Base-by-base conservation (phyloP, 805 yeast species). In the Wilhelminamyces savonicus region DNA sequence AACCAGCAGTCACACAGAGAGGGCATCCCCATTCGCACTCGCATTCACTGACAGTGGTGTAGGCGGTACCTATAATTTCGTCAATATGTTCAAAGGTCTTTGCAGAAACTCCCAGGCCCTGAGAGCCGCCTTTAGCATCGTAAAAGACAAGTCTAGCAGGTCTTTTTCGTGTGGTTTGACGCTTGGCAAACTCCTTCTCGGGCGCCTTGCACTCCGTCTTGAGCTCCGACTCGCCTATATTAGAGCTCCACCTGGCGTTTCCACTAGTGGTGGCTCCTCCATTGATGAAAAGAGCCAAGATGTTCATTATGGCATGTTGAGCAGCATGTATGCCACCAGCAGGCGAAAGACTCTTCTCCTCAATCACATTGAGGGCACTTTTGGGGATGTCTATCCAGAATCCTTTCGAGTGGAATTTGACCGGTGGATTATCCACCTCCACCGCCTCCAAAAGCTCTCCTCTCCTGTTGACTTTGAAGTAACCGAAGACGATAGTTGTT, bases 311-410 rank as follows among this genome's bases (percentile, higher is more conserved):
- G 0, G 86, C 86, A 61, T 92, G 99, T 41, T 87, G 90, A 0
- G 95, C 94, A 2, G 94, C 97, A 59, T 92, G 99, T n/a, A 92
- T 84, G 0, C 92, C 94, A 4, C 84, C 98, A 0, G 97, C 90
- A 2, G 79, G 60, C 34, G 74, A 82, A 26, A 92, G 56, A 2
- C 62, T 44, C 40, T 86, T 85, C 3, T 50, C 53, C 3, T 64
- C 57, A 19, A 90, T 63, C 3, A 76, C 36, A 1, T 76, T 76
- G 10, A 88, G 47, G 0, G 85, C 83, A n/a, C 46, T 45, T 3
- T 54, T 48, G 0, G 96, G 94, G 1, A 92, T 69, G 51, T 92
- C 95, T 5, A 92, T 70, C 97, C 97, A 92, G 21, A 90, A 66
- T 0, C 99, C 98, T 38, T 82, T 80, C 0, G 94, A 76, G 21